Conservation (phyloP, 2,329 filamentous ascomycete genomes). For the Sporothrix mexicana region DNA sequence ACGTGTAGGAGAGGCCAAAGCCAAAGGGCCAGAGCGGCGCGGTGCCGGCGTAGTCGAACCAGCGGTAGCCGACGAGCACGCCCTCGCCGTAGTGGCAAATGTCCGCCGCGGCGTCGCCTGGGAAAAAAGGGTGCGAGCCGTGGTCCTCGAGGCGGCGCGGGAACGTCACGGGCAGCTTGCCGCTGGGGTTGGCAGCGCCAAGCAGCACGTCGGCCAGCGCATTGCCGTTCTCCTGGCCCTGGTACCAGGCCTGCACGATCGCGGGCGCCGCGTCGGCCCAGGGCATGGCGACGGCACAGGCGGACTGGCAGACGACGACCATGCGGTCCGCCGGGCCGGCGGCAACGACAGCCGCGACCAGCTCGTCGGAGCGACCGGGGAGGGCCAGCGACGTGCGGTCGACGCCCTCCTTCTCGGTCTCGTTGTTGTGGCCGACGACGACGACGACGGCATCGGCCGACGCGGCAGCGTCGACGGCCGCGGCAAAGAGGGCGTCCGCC, state of each 20-base stretch:
- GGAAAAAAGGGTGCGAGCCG: slow-evolving; percentile 71
- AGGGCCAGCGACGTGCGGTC: slow-evolving; percentile 36
- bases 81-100: slow-evolving; percentile 74
- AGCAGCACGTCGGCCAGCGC: slow-evolving; percentile 79
- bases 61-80: slow-evolving; percentile 74
- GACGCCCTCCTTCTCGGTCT: slow-evolving; percentile 37
- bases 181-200: slow-evolving; percentile 73
- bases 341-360: slow-evolving; percentile 56
- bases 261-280: slow-evolving; percentile 45
- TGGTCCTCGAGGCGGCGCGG: slow-evolving; percentile 68
- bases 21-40: slow-evolving; percentile 42
- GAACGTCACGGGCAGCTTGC: slow-evolving; percentile 70
- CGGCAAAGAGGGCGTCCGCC: slow-evolving; percentile 36
- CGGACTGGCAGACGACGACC: slow-evolving; percentile 70
- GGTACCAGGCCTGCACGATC: slow-evolving; percentile 81
- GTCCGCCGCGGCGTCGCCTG: slow-evolving; percentile 60
- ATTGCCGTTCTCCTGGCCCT: slow-evolving; percentile 85
- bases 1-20: slow-evolving; percentile 33
- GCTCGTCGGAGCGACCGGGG: slow-evolving; percentile 34
- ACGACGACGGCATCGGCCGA: slow-evolving; percentile 44
- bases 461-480: slow-evolving; percentile 47
- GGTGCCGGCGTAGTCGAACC: slow-evolving; percentile 62
- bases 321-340: slow-evolving; percentile 54
- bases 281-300: slow-evolving; percentile 75
- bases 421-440: slow-evolving; percentile 42